Conservation (phyloP, 441 rosid species). For the Hura crepitans region DNA sequence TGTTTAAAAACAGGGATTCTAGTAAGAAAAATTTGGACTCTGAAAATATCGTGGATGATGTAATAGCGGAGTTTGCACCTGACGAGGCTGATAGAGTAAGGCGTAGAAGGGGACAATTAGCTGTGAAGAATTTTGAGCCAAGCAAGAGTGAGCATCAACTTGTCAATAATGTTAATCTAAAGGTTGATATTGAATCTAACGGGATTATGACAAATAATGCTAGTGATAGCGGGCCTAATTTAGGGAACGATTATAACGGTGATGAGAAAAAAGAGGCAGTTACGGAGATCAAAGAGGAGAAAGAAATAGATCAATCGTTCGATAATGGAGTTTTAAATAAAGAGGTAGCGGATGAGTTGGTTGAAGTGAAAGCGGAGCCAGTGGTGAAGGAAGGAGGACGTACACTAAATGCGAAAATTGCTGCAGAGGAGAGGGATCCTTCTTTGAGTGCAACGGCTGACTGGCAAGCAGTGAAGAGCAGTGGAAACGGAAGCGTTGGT, state of each 20-base stretch:
- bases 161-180: slow-evolving; percentile 13
- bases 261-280: slow-evolving; percentile 28
- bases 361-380: slow-evolving; percentile 37
- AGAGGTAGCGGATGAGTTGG: slow-evolving; percentile 17
- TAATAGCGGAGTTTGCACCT: slow-evolving; percentile 77
- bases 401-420: slow-evolving; percentile 67
- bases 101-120: slow-evolving; percentile 45
- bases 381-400: slow-evolving; percentile 30
- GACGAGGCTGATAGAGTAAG: slow-evolving; percentile 67
- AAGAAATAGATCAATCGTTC: slow-evolving; percentile 6
- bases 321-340: slow-evolving; percentile 23
- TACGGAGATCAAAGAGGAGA: slow-evolving; percentile 25
- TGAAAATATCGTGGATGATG: slow-evolving; percentile 72
- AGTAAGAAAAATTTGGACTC: slow-evolving; percentile 50
- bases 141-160: slow-evolving; percentile 34
- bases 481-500: slow-evolving; percentile 31
- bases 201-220: slow-evolving; percentile 7
- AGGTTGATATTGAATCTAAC: slow-evolving; percentile 12
- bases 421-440: slow-evolving; percentile 51
- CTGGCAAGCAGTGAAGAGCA: slow-evolving; percentile 65
- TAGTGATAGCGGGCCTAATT: slow-evolving; percentile 3
- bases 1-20: slow-evolving; percentile 61
- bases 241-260: slow-evolving; percentile 16
- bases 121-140: slow-evolving; percentile 8
- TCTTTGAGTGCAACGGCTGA: slow-evolving; percentile 74